A percentile compares a stretch with the other conserved stretches of the same genome.
These are phyloP conservation scores for Fusarium miscanthi DNA, from an alignment of 2,329 filamentous ascomycete species.

Conservation along the genomic window DNA sequence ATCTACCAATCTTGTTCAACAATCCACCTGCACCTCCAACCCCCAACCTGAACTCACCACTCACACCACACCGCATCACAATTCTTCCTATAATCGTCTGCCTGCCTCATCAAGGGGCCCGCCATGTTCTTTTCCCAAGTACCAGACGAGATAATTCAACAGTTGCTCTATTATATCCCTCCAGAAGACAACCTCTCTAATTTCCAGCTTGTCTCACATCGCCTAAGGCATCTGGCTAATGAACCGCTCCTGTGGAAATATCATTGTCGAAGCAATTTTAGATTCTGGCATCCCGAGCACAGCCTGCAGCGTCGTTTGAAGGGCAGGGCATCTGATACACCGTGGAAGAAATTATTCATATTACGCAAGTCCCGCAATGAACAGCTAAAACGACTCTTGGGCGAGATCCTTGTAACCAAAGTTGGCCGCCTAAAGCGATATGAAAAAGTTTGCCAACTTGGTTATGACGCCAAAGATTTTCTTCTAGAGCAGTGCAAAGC, in stretches of 20 bases:
- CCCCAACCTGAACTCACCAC: slow-evolving; percentile 8
- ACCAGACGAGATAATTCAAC: slow-evolving; percentile 87
- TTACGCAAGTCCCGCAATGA: slow-evolving; percentile 64
- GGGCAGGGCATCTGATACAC: slow-evolving; percentile 63
- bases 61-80: slow-evolving; percentile 19
- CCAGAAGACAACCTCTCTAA: slow-evolving; percentile 64
- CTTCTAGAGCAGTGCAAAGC: slow-evolving; percentile 74
- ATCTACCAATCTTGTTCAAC: slow-evolving; percentile 4
- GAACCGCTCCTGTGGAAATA: slow-evolving; percentile 83
- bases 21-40: neutral
- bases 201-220: slow-evolving; percentile 68
- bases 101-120: slow-evolving; percentile 27
- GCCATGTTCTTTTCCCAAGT: slow-evolving; percentile 60
- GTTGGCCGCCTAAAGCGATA: slow-evolving; percentile 76
- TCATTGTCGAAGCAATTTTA: slow-evolving; percentile 76
- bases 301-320: slow-evolving; percentile 67
- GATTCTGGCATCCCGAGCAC: slow-evolving; percentile 78
- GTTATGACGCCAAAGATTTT: slow-evolving; percentile 90
- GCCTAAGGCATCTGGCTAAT: slow-evolving; percentile 73
- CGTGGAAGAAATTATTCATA: slow-evolving; percentile 80
- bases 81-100: slow-evolving; percentile 6
- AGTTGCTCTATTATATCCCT: slow-evolving; percentile 74
- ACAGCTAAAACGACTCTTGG: slow-evolving; percentile 65
- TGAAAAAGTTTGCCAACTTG: slow-evolving; percentile 75
- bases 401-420: slow-evolving; percentile 77